Base-by-base conservation (phyloP, 495 filamentous ascomycete species). In the Xylaria nigripes region DNA sequence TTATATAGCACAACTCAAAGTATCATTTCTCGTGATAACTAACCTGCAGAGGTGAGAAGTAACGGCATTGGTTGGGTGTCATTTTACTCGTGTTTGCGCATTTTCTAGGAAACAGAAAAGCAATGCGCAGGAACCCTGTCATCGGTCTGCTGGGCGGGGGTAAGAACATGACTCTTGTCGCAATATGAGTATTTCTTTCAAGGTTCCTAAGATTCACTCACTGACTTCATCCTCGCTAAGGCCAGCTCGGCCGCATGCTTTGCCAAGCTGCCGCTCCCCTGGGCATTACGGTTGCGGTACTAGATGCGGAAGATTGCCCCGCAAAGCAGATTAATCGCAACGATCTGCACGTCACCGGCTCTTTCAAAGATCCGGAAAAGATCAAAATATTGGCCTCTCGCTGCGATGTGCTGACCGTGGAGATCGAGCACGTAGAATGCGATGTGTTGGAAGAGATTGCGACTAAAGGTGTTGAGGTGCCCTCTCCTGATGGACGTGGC, bases 341-440 rank as follows among this genome's bases (percentile, higher is more conserved):
- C 56, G 71, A 77, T 57, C 71, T 70, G 53, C 90, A 96, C 68
- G 80, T 96, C 41, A 77, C 83, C 30, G 90, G 90, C 43, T 94
- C 89, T 1, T 95, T 95, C 75, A 87, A 86, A 62, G 85, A 95
- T 60, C 71, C 81, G 1, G 80, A 81, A 23, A 83, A 84, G 27
- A 86, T 98, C 55, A 82, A 82, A 15, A 72, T 88, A 64, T 77
- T 98, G 8, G 90, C 94, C 6, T 73, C 79, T 34, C 66, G 77
- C 6, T 93, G 86, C 59, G 89, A 95, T 65, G 80, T 95, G 13
- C 69, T 98, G 27, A 96, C 94, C 7, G 86, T 93, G n/a, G 93
- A 98, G 68, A 97, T 97, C 58, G 93, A 98, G 71, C 93, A 98
- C 74, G 90, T 98, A 51, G 84, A 98, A 61, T 95, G 92, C 41